Evolutionary conservation across 192 early-diverging fungal genomes (phyloP).

Genomic region (Diversispora epigaea): DNA sequence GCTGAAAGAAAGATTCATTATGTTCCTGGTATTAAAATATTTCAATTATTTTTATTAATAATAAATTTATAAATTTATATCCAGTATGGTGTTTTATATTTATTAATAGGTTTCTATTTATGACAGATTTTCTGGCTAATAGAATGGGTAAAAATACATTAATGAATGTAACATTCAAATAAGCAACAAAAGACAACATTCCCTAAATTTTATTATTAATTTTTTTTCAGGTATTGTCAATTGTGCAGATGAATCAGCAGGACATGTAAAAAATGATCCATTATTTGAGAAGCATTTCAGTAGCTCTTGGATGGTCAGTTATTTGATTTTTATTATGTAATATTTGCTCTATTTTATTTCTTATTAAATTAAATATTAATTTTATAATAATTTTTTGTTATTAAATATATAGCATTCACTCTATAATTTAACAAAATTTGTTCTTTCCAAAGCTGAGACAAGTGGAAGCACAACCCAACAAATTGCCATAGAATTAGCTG

Average conservation of each 20-base stretch:
- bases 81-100: not conserved
- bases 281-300: slow-evolving; percentile 47
- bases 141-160: slow-evolving; percentile 31
- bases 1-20: slow-evolving; percentile 42
- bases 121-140: slow-evolving; percentile 40
- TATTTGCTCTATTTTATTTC: too few species aligned
- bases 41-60: not conserved
- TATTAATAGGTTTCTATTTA: not conserved
- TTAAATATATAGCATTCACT: slow-evolving; percentile 37
- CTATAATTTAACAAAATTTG: slow-evolving; percentile 39
- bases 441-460: slow-evolving; percentile 30
- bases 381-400: slow-evolving; percentile 22
- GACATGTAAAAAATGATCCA: slow-evolving; percentile 44
- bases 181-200: not conserved
- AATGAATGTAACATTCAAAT: not conserved
- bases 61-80: not conserved
- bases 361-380: not conserved
- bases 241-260: slow-evolving; percentile 47
- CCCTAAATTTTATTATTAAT: not conserved
- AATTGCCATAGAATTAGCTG: slow-evolving; percentile 41
- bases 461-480: slow-evolving; percentile 42
- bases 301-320: slow-evolving; percentile 23
- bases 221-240: slow-evolving; percentile 41
- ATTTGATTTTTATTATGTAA: not conserved
- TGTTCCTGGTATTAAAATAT: slow-evolving; percentile 34